phyloP scores from a whole-genome alignment of 768 basidiomycete species.

The Artomyces pyxidatus region DNA sequence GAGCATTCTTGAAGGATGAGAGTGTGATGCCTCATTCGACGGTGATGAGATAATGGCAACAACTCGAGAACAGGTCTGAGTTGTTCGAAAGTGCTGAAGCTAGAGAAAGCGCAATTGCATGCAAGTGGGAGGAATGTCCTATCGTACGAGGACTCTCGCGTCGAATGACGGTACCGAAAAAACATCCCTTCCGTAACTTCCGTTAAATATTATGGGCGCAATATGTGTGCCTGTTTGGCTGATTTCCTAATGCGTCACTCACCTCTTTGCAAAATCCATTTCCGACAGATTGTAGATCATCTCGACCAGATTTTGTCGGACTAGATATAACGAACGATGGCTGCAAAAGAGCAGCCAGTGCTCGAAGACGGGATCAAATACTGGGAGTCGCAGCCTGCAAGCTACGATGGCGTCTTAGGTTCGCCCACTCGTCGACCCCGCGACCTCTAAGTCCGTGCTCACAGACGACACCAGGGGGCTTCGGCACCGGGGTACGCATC shows the following conservation, averaged over 20 bases:
- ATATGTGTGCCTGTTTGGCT: constrained; percentile 15
- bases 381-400: constrained; percentile 79
- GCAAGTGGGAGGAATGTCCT: too few relatives aligned
- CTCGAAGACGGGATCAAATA: constrained; percentile 76
- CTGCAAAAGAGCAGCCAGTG: constrained; percentile 33
- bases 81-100: too few relatives aligned
- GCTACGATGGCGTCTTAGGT: constrained; percentile 79
- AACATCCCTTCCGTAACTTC: too few relatives aligned
- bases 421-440: neutral
- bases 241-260: constrained; percentile 7
- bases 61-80: too few relatives aligned
- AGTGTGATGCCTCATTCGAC: too few relatives aligned
- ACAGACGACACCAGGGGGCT: constrained; percentile 45
- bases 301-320: neutral
- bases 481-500: constrained; percentile 43
- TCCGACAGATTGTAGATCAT: neutral
- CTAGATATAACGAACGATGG: neutral
- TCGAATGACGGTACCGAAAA: too few relatives aligned
- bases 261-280: neutral
- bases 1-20: too few relatives aligned
- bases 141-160: too few relatives aligned
- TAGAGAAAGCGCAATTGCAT: too few relatives aligned
- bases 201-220: constrained; percentile 16
- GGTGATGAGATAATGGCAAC: too few relatives aligned
- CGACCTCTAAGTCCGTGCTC: neutral